Evolutionary conservation across 2,329 filamentous ascomycete species (phyloP).

Genomic region (Ceratocystiopsis sp.): DNA sequence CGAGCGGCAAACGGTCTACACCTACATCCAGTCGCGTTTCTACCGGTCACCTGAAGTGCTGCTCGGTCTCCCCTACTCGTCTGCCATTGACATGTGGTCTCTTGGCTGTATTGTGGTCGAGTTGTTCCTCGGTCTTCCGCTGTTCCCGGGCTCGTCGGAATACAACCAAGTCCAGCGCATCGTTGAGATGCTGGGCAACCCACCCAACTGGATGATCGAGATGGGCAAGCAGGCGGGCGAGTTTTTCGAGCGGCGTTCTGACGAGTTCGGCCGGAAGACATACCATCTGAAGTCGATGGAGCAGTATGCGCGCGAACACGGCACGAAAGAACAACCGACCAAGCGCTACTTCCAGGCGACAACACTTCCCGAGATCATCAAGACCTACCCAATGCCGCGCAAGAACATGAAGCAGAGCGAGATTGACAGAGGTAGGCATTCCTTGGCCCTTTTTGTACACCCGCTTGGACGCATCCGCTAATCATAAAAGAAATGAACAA

Average conservation of each 20-base stretch:
- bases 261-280: conserved; percentile 81
- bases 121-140: conserved; percentile 79
- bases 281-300: conserved; percentile 96
- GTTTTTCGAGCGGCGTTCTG: conserved; percentile 84
- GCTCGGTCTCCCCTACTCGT: conserved; percentile 90
- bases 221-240: conserved; percentile 96
- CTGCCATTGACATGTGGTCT: conserved; percentile 99
- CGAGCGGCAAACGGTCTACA: conserved; percentile 95
- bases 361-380: conserved; percentile 90
- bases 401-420: conserved; percentile 99
- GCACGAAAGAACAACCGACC: conserved; percentile 94
- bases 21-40: conserved; percentile 96
- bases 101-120: conserved; percentile 96
- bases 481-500: conserved; percentile 82
- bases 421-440: conserved; percentile 69
- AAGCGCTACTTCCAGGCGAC: conserved; percentile 98
- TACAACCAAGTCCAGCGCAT: conserved; percentile 97
- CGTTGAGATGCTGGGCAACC: conserved; percentile 92
- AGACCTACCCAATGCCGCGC: conserved; percentile 91
- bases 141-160: conserved; percentile 94
- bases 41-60: conserved; percentile 94
- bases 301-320: conserved; percentile 88
- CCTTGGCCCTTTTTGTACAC: not conserved
- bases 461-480: not conserved
- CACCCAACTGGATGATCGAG: conserved; percentile 97